A percentile compares a stretch with the other conserved stretches of the same genome.
These are phyloP conservation scores for Cryptococcus neoformans DNA, from an alignment of 1,284 basidiomycete genomes.

Conservation along the genomic window DNA sequence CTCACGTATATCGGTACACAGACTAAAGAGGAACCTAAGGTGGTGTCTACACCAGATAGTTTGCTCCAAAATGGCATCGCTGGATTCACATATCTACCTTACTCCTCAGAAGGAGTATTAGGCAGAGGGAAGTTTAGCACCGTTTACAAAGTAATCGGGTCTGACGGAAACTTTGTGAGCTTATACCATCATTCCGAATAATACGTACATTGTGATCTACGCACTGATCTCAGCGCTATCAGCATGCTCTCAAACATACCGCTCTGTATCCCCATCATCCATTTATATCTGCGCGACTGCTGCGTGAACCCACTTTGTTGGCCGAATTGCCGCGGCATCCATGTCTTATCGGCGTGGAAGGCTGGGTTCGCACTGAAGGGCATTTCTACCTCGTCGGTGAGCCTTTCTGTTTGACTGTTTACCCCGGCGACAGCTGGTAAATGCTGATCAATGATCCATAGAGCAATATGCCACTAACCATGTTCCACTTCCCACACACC, in stretches of 20 bases:
- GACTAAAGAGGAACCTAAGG: slow-evolving; percentile 10
- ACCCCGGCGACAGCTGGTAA: background rate
- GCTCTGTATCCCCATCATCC: slow-evolving; percentile 58
- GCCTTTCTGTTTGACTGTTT: slow-evolving; percentile 1
- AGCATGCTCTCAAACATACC: slow-evolving; percentile 58
- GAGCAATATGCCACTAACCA: slow-evolving; percentile 33
- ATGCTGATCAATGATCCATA: slow-evolving; percentile 5
- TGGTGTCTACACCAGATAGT: slow-evolving; percentile 30
- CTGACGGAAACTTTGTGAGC: slow-evolving; percentile 39
- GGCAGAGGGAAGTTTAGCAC: slow-evolving; percentile 53
- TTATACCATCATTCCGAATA: slow-evolving; percentile 21
- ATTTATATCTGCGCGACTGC: slow-evolving; percentile 55
- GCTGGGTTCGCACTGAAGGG: slow-evolving; percentile 55
- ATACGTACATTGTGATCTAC: slow-evolving; percentile 1
- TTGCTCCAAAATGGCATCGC: slow-evolving; percentile 48
- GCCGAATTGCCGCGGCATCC: slow-evolving; percentile 57
- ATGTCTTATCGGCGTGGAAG: slow-evolving; percentile 55
- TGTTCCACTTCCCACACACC: slow-evolving; percentile 32
- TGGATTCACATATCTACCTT: slow-evolving; percentile 48
- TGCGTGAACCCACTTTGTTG: slow-evolving; percentile 56
- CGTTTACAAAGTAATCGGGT: slow-evolving; percentile 48
- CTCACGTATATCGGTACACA: background rate
- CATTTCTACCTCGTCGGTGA: slow-evolving; percentile 58
- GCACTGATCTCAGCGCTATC: background rate
- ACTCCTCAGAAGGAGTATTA: slow-evolving; percentile 35